Base-by-base conservation (phyloP, 768 basidiomycete genomes). In the Cystobasidiopsis lactophilus region DNA sequence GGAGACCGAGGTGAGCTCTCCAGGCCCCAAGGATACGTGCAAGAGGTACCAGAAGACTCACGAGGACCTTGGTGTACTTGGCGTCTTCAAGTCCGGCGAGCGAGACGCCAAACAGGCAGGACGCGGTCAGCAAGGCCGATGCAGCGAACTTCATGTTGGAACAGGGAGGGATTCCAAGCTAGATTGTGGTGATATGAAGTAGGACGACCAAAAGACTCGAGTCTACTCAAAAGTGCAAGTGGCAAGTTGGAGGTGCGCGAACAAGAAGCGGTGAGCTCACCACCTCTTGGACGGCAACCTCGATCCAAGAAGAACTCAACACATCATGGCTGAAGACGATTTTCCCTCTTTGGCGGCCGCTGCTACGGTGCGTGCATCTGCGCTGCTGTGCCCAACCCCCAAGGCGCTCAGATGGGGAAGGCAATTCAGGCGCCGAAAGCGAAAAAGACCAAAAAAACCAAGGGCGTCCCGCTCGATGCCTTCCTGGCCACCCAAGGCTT, bases 401-500 rank as follows among this genome's bases (percentile, higher is more conserved):
- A n/a, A n/a, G n/a, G n/a, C n/a, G n/a, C n/a, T n/a, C n/a, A n/a
- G n/a, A n/a, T n/a, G n/a, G 33, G 33, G 33, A 35, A 7, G 33
- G 33, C 33, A 35, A 16, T 16, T 35, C 33, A 35, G 33, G 7
- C 9, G 33, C 9, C 33, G 33, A 35, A 18, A 71, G 7, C 33
- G 7, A 7, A 35, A 16, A 80, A 79, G 66, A 83, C 84, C 74
- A 76, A 76, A 62, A 79, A 91, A 70, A 93, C 89, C 74, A 83
- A 95, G 67, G 77, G 85, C 54, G 26, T 47, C 29, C n/a, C 45
- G 10, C 71, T 96, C 56, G 81, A 80, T 67, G 85, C 82, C 70
- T 96, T 95, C 71, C 75, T 96, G 57, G 84, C 78, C 41, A 85
- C 93, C 68, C 41, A 23, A 31, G 39, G 45, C 21, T n/a, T 19